Evolutionary conservation across 1,284 basidiomycete genomes (phyloP).

Genomic region (Cryptococcus deneoformans): DNA sequence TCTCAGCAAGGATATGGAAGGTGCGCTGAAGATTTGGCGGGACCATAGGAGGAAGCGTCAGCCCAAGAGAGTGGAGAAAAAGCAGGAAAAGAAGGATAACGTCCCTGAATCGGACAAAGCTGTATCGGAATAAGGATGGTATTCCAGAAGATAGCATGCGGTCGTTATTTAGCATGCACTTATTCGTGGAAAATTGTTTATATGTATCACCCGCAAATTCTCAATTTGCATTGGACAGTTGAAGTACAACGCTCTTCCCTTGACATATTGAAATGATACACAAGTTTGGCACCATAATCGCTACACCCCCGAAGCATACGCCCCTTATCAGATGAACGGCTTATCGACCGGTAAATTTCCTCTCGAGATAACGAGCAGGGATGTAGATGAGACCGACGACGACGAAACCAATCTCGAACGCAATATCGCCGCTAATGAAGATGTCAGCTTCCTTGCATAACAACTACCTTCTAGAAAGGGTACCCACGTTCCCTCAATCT

Average conservation of each 20-base stretch:
- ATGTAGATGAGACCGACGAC: slow-evolving; percentile 34
- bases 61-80: not conserved
- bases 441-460: not conserved
- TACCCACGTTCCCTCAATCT: slow-evolving; percentile 43
- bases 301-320: not conserved
- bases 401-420: slow-evolving; percentile 33
- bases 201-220: too few relatives aligned
- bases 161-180: too few relatives aligned
- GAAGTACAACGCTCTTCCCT: slow-evolving; percentile 1
- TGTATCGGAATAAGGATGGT: too few relatives aligned
- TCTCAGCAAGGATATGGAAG: slow-evolving; percentile 44
- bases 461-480: not conserved
- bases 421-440: slow-evolving; percentile 33
- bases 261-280: not conserved
- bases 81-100: not conserved
- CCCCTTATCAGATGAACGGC: not conserved
- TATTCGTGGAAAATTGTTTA: too few relatives aligned
- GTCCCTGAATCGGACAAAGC: too few relatives aligned
- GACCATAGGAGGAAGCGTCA: slow-evolving; percentile 7
- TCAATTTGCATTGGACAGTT: slow-evolving; percentile 3
- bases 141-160: too few relatives aligned
- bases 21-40: slow-evolving; percentile 48
- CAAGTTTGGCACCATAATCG: not conserved
- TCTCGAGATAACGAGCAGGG: slow-evolving; percentile 40
- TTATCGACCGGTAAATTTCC: slow-evolving; percentile 39